A percentile compares a stretch with the other conserved stretches of the same genome.
These are phyloP conservation scores for Chalara sp. DNA, from an alignment of 2,329 filamentous ascomycete species.

Conservation along the genomic window DNA sequence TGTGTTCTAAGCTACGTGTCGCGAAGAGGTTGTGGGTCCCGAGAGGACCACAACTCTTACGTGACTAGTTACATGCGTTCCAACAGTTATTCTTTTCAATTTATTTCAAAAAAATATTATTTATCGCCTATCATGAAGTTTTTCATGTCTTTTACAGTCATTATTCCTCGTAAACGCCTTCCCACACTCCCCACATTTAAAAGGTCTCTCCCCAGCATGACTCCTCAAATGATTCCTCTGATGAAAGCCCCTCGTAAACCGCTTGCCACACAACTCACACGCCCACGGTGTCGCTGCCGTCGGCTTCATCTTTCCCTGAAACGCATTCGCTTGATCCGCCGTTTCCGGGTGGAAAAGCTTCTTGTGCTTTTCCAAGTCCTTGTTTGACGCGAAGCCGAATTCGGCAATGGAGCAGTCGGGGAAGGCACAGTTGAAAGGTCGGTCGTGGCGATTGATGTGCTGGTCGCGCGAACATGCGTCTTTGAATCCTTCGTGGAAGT, in stretches of 20 bases:
- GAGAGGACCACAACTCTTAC: too few relatives aligned
- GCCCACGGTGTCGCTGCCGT: neutral
- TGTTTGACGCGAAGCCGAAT: slow-evolving; percentile 27
- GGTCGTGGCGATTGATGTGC: slow-evolving; percentile 30
- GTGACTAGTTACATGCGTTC: too few relatives aligned
- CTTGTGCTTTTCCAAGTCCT: slow-evolving; percentile 26
- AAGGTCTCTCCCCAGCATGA: slow-evolving; percentile 6
- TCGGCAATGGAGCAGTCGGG: slow-evolving; percentile 24
- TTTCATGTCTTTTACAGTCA: slow-evolving; percentile 10
- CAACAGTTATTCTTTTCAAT: too few relatives aligned
- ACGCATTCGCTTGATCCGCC: slow-evolving; percentile 1
- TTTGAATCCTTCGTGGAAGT: slow-evolving; percentile 34
- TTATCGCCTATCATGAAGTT: neutral
- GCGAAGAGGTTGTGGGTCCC: too few relatives aligned
- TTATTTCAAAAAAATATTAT: too few relatives aligned
- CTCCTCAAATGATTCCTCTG: slow-evolving; percentile 5
- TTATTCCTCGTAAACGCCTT: slow-evolving; percentile 9
- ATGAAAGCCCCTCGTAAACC: slow-evolving; percentile 8
- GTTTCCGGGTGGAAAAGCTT: slow-evolving; percentile 7
- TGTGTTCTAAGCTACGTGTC: too few relatives aligned
- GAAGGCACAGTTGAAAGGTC: slow-evolving; percentile 29
- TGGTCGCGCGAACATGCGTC: slow-evolving; percentile 24
- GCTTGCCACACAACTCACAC: slow-evolving; percentile 6
- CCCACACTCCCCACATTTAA: slow-evolving; percentile 7
- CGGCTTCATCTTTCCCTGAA: slow-evolving; percentile 1